Conservation (phyloP, 768 basidiomycete species). For the Cystoderma amianthinum region DNA sequence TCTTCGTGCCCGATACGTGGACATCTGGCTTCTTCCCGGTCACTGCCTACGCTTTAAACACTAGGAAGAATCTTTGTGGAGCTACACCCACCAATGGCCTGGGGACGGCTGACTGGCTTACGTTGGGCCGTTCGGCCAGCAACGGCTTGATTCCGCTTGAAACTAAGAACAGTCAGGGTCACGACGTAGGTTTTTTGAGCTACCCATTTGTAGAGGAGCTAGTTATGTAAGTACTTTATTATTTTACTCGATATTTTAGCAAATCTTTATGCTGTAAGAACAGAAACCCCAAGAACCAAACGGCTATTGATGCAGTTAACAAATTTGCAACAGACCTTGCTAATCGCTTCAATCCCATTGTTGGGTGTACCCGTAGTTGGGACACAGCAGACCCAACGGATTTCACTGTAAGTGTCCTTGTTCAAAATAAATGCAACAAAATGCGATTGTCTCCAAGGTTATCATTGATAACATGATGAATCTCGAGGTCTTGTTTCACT, state of each 20-base stretch:
- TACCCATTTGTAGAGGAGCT: conserved; percentile 64
- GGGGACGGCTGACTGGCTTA: conserved; percentile 47
- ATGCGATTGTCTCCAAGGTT: conserved; percentile 24
- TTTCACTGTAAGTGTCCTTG: conserved; percentile 44
- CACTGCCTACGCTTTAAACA: conserved; percentile 52
- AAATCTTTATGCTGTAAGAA: no score
- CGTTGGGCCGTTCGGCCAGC: conserved; percentile 43
- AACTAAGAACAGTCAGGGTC: conserved; percentile 40
- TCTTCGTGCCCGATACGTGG: conserved; percentile 53
- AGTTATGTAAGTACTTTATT: conserved; percentile 41
- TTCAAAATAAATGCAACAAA: no score
- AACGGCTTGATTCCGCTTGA: conserved; percentile 45
- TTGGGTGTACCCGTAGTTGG: conserved; percentile 71
- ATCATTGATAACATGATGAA: conserved; percentile 84
- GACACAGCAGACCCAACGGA: conserved; percentile 49
- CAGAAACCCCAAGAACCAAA: conserved; percentile 51
- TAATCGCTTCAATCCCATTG: conserved; percentile 46
- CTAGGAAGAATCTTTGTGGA: conserved; percentile 41
- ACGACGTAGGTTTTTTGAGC: conserved; percentile 69
- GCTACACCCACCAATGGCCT: conserved; percentile 27
- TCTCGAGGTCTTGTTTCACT: conserved; percentile 58
- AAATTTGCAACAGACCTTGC: conserved; percentile 53
- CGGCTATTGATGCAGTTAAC: conserved; percentile 48
- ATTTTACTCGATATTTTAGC: background rate
- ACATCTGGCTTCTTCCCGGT: conserved; percentile 65